These are phyloP conservation scores for Diaporthe sp. DNA, from an alignment of 2,329 filamentous ascomycete species.

Conservation along the genomic window DNA sequence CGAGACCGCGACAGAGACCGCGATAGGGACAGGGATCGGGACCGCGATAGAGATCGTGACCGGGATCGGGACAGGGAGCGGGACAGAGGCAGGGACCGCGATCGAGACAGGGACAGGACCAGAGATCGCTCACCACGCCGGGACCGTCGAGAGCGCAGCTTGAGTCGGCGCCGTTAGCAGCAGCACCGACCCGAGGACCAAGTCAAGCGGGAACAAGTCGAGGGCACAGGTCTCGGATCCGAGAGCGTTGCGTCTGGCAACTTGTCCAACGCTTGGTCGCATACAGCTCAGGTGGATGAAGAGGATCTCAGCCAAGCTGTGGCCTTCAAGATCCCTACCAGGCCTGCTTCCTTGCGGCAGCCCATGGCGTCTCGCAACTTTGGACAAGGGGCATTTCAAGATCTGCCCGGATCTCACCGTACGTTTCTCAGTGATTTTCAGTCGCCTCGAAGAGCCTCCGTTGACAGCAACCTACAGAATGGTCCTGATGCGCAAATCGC, in stretches of 20 bases:
- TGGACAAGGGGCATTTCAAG: background rate
- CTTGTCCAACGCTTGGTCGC: background rate
- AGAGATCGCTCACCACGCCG: constrained; percentile 32
- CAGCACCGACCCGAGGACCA: background rate
- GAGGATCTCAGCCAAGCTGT: background rate
- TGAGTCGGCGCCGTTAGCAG: constrained; percentile 39
- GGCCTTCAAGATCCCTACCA: background rate
- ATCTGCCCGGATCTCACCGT: background rate
- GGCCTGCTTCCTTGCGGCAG: constrained; percentile 5
- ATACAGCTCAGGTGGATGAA: background rate
- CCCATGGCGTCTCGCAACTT: background rate
- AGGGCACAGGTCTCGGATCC: background rate
- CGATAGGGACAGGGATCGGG: constrained; percentile 47
- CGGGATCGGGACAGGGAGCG: constrained; percentile 49
- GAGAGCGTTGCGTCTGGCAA: background rate
- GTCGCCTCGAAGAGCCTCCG: background rate
- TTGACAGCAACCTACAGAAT: constrained; percentile 9
- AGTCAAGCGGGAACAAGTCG: background rate
- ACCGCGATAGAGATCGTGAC: constrained; percentile 49
- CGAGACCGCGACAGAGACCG: constrained; percentile 49
- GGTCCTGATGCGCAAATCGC: background rate
- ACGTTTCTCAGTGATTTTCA: background rate
- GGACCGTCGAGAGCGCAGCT: constrained; percentile 37
- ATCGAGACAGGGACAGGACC: constrained; percentile 15
- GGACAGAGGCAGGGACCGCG: constrained; percentile 48